Percentiles rank a stretch among this genome's conserved stretches.
phyloP scores from a whole-genome alignment of 176 grass and related monocot genomes.

The Zea luxurians region DNA sequence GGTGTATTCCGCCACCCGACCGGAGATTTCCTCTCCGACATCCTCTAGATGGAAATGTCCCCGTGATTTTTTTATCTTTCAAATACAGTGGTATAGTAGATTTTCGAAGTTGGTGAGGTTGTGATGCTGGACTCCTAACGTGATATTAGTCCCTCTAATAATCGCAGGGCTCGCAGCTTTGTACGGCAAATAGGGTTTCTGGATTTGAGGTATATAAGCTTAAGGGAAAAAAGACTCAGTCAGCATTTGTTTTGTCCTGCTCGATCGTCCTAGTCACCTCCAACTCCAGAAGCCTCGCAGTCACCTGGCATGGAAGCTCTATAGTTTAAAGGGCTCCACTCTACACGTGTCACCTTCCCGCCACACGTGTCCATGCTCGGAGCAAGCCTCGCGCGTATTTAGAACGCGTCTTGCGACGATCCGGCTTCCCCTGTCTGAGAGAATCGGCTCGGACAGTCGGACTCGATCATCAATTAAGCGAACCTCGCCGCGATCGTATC shows the following conservation, averaged over 20 bases:
- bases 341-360: slow-evolving; percentile 40
- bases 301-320: slow-evolving; percentile 28
- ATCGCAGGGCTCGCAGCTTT: slow-evolving; percentile 59
- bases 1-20: too few relatives aligned
- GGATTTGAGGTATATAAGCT: too few relatives aligned
- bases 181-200: too few relatives aligned
- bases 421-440: not conserved
- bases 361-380: slow-evolving; percentile 50
- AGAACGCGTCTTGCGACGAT: slow-evolving; percentile 21
- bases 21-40: too few relatives aligned
- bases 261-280: slow-evolving; percentile 10
- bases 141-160: slow-evolving; percentile 88
- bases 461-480: not conserved
- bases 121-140: slow-evolving; percentile 39
- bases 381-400: slow-evolving; percentile 40
- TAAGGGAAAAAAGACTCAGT: too few relatives aligned
- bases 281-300: slow-evolving; percentile 39
- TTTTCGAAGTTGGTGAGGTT: slow-evolving; percentile 5
- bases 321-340: not conserved
- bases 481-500: not conserved
- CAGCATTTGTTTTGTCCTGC: too few relatives aligned
- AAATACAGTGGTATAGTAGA: too few relatives aligned
- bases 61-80: too few relatives aligned
- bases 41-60: too few relatives aligned
- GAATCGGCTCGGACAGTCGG: not conserved